Evolutionary conservation across 306 rosid genomes (phyloP).

Genomic region (Luffa acutangula): DNA sequence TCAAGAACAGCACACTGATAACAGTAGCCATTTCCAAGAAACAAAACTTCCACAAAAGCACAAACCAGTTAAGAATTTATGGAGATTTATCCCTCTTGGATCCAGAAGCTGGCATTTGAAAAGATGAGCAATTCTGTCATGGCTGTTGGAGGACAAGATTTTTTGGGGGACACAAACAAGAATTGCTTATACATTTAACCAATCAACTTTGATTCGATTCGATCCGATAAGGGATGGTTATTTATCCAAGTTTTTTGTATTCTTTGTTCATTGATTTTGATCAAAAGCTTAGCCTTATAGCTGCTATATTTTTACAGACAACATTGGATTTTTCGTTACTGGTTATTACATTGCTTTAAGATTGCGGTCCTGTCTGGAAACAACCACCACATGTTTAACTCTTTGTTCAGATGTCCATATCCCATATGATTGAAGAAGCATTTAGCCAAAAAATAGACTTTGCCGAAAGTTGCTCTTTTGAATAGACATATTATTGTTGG

Average conservation of each 20-base stretch:
- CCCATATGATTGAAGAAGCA: background rate
- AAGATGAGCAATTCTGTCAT: background rate
- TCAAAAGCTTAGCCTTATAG: background rate
- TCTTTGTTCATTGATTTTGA: background rate
- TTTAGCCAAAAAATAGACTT: background rate
- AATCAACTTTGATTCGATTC: background rate
- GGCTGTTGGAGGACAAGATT: background rate
- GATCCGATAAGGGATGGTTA: background rate
- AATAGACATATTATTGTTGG: background rate
- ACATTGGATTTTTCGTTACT: background rate
- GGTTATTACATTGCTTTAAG: background rate
- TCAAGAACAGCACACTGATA: constrained; percentile 1
- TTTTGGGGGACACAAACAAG: background rate
- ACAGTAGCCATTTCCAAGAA: background rate
- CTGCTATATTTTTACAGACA: background rate
- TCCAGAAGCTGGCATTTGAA: background rate
- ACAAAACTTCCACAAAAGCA: background rate
- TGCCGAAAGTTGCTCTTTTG: background rate
- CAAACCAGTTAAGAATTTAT: background rate
- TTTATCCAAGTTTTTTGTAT: background rate
- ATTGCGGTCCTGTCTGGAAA: background rate
- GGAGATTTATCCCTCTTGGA: background rate
- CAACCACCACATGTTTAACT: constrained; percentile 5
- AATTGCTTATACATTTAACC: background rate
- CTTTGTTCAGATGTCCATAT: background rate